Evolutionary conservation across 768 basidiomycete species (phyloP).

Genomic region (Sistotremastrum niveocremeum): DNA sequence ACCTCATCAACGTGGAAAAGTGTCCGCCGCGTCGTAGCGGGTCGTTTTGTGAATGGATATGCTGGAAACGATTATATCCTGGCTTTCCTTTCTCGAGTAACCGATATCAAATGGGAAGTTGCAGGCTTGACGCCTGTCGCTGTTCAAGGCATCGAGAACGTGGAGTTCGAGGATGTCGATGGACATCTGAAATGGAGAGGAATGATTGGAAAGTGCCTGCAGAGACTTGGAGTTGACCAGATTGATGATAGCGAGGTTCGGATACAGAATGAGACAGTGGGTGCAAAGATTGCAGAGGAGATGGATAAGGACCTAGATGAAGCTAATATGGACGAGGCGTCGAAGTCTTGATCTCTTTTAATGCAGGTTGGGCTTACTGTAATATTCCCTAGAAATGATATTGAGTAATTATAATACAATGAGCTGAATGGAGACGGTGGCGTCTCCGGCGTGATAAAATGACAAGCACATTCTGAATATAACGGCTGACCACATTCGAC

Average conservation of each 20-base stretch:
- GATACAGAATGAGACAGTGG: constrained; percentile 20
- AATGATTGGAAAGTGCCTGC: constrained; percentile 33
- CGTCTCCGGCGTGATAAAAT: too few species aligned
- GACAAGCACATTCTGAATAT: too few species aligned
- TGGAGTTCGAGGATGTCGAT: constrained; percentile 31
- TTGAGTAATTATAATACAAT: too few species aligned
- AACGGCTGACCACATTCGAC: too few species aligned
- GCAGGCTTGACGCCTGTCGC: constrained; percentile 36
- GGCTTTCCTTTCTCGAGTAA: constrained; percentile 34
- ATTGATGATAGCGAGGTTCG: constrained; percentile 24
- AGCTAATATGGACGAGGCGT: background rate
- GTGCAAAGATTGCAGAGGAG: constrained; percentile 10
- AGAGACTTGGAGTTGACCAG: constrained; percentile 26
- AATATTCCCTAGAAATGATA: too few species aligned
- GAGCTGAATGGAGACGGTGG: too few species aligned
- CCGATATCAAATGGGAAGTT: constrained; percentile 33
- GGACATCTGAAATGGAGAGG: constrained; percentile 39
- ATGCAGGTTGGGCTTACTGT: too few species aligned
- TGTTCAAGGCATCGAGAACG: constrained; percentile 39
- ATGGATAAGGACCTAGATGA: background rate
- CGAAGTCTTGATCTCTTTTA: too few species aligned
- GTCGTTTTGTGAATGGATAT: constrained; percentile 43
- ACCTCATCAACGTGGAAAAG: constrained; percentile 30
- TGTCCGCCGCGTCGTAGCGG: constrained; percentile 34
- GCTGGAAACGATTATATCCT: constrained; percentile 39